These are phyloP conservation scores for Albatrellus ellisii DNA, from an alignment of 768 basidiomycete species.

Conservation along the genomic window DNA sequence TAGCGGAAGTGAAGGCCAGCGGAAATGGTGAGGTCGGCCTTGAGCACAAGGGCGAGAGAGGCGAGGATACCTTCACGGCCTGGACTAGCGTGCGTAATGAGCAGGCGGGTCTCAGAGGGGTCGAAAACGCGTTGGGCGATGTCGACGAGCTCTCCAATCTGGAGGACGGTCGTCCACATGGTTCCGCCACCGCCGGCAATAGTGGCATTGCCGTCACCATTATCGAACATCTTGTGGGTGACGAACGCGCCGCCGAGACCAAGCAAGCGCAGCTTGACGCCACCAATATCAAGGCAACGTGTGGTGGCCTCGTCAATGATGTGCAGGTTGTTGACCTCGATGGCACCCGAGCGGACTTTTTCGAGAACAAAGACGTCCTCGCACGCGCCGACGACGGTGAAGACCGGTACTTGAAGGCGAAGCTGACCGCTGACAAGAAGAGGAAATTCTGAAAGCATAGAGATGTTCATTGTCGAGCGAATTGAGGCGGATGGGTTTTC, in stretches of 20 bases:
- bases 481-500: constrained; percentile 57
- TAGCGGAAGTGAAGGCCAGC: constrained; percentile 98
- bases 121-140: constrained; percentile 93
- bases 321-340: constrained; percentile 80
- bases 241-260: constrained; percentile 94
- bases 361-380: constrained; percentile 92
- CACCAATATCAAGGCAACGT: constrained; percentile 81
- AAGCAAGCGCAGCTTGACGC: constrained; percentile 86
- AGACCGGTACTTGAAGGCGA: constrained; percentile 86
- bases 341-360: constrained; percentile 77
- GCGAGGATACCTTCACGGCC: constrained; percentile 89
- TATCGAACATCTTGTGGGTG: constrained; percentile 89
- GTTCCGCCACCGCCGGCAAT: constrained; percentile 97
- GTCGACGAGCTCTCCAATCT: constrained; percentile 96
- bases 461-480: constrained; percentile 61
- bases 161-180: constrained; percentile 97
- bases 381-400: constrained; percentile 94
- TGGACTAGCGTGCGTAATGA: constrained; percentile 85
- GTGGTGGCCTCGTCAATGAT: constrained; percentile 95
- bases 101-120: constrained; percentile 82
- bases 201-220: constrained; percentile 89
- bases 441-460: constrained; percentile 88
- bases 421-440: constrained; percentile 82
- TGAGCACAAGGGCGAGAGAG: constrained; percentile 81
- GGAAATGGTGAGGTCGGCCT: constrained; percentile 88